A percentile compares a stretch with the other conserved stretches of the same genome.
These are phyloP conservation scores for Colletotrichum noveboracense DNA, from an alignment of 2,329 filamentous ascomycete species.

Conservation along the genomic window DNA sequence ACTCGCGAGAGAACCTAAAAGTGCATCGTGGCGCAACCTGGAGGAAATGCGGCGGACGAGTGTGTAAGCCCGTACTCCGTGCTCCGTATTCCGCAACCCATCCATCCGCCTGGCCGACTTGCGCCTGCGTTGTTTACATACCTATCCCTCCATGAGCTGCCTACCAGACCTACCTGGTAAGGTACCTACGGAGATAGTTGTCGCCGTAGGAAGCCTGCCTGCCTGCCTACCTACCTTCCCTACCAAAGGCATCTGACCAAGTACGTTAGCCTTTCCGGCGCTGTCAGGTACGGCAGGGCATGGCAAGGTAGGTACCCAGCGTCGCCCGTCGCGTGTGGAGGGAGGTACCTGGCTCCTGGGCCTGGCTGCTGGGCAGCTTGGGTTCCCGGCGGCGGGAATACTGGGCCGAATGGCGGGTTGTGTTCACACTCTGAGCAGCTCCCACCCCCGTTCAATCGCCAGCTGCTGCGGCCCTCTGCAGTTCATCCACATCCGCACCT, in stretches of 20 bases:
- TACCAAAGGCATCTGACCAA: background rate
- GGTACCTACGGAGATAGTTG: background rate
- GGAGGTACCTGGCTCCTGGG: background rate
- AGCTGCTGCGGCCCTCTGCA: background rate
- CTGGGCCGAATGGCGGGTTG: background rate
- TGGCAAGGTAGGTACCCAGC: background rate
- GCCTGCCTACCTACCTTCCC: background rate
- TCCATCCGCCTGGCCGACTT: background rate
- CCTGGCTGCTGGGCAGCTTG: background rate
- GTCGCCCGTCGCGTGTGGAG: background rate
- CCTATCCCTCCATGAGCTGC: background rate
- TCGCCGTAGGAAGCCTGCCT: background rate
- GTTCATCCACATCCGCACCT: background rate
- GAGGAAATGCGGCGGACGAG: background rate
- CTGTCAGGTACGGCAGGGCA: background rate
- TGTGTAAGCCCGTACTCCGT: background rate
- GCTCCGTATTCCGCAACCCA: background rate
- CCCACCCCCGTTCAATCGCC: background rate
- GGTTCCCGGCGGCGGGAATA: background rate
- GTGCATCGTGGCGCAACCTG: constrained; percentile 4
- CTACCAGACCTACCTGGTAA: background rate
- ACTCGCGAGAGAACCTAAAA: background rate
- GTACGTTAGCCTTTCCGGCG: background rate
- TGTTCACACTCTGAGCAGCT: background rate
- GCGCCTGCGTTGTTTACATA: background rate